phyloP scores from a whole-genome alignment of 805 yeast species.

The Lachancea dasiensis region DNA sequence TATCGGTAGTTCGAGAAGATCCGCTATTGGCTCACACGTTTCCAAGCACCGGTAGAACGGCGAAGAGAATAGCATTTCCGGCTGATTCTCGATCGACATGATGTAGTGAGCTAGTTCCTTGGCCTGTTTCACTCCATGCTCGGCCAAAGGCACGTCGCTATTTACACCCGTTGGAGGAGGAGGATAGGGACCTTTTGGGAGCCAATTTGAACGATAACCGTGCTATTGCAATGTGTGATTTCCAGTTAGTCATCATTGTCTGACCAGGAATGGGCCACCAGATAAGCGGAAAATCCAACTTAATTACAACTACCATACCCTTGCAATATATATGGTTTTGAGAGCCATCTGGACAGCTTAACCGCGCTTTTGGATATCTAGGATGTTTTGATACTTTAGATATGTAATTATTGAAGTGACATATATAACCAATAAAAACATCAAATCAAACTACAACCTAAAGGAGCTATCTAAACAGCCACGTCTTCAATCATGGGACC shows the following conservation, averaged over 20 bases:
- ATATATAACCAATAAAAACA: neutral
- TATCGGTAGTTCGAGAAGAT: conserved; percentile 50
- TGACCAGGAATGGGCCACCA: no score
- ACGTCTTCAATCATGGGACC: conserved; percentile 3
- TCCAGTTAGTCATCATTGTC: neutral
- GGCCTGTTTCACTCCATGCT: conserved; percentile 86
- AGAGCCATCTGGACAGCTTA: conserved; percentile 39
- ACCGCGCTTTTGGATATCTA: neutral
- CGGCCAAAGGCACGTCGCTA: conserved; percentile 83
- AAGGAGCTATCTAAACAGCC: neutral
- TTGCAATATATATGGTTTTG: conserved; percentile 59
- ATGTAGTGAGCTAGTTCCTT: conserved; percentile 64
- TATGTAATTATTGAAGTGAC: no score
- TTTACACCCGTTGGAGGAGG: conserved; percentile 84
- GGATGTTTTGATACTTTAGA: neutral
- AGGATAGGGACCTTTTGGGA: conserved; percentile 59
- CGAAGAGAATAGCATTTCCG: conserved; percentile 66
- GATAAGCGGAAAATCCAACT: no score
- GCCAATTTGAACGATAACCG: conserved; percentile 89
- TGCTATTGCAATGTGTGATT: conserved; percentile 45
- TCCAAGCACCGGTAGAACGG: conserved; percentile 90
- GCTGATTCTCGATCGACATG: conserved; percentile 46
- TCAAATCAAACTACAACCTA: neutral
- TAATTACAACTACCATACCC: conserved; percentile 33
- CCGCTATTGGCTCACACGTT: conserved; percentile 67